Conservation (phyloP, 495 filamentous ascomycete species). For the Penicillium goetzii region DNA sequence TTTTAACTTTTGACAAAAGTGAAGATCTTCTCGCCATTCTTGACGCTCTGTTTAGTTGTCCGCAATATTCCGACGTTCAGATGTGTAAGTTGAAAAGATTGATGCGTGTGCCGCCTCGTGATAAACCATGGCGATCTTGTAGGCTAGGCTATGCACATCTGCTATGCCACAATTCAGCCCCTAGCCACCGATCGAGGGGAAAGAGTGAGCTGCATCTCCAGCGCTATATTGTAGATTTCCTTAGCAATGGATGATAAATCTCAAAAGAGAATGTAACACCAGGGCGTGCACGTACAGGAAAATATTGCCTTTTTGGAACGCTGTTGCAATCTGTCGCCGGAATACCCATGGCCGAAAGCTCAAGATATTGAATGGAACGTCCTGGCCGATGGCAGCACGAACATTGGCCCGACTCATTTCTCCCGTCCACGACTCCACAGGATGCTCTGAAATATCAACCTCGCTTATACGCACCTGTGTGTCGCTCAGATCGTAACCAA, state of each 20-base stretch:
- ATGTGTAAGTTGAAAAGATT: constrained; percentile 24
- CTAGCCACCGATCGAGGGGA: constrained; percentile 40
- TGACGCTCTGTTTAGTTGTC: constrained; percentile 34
- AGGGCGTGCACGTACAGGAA: constrained; percentile 38
- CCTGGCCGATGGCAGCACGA: constrained; percentile 37
- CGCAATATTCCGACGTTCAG: constrained; percentile 32
- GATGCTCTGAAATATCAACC: constrained; percentile 42
- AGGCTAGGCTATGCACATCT: constrained; percentile 41
- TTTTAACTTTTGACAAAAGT: constrained; percentile 30
- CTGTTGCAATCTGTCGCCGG: constrained; percentile 42
- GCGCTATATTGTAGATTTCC: constrained; percentile 32
- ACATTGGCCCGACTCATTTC: constrained; percentile 37
- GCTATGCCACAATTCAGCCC: constrained; percentile 41
- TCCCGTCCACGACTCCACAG: constrained; percentile 42
- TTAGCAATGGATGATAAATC: neutral
- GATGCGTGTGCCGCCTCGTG: constrained; percentile 15
- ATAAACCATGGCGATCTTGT: constrained; percentile 38
- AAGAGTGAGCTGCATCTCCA: constrained; percentile 55
- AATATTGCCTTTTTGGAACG: constrained; percentile 35
- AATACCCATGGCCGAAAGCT: constrained; percentile 47
- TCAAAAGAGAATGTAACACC: neutral
- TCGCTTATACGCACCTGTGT: constrained; percentile 49
- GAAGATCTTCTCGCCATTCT: constrained; percentile 37
- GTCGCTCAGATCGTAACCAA: constrained; percentile 42
- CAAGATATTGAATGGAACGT: constrained; percentile 41